Base-by-base conservation (phyloP, 1,284 basidiomycete species). In the Ustilago tritici region DNA sequence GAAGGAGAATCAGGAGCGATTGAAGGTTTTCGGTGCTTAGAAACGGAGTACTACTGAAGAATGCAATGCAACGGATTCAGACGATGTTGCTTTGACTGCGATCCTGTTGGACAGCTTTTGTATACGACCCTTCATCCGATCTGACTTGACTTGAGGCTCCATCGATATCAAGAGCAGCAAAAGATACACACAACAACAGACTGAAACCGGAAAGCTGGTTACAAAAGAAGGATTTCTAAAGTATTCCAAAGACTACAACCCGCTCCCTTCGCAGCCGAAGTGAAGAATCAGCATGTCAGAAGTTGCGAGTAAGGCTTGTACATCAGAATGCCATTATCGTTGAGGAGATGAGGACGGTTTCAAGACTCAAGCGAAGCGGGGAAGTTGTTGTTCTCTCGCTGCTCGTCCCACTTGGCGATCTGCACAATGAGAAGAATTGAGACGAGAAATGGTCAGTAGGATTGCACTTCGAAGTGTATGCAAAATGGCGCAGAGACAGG, bases 341-440 rank as follows among this genome's bases (percentile, higher is more conserved):
- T 53, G 35, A 28, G 4, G 17, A 8, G 31, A n/a, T 53, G 56
- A 35, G 4, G 31, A 35, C 11, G 53, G 40, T 15, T 23, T 79
- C 62, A 85, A 43, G 80, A 80, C 49, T 84, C 81, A 40, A 85
- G 81, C 49, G 81, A 82, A 49, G 78, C 82, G n/a, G 84, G 82
- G 79, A 85, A 85, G 50, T 66, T 60, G 77, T 74, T 78, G 71
- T 78, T 76, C 66, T 85, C 84, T 38, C 84, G 71, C 76, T 85
- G 84, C 75, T 85, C 84, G 71, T 85, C 81, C 84, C 84, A 85
- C 75, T 82, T 85, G 57, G 77, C 81, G 50, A 85, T 76, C 84
- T 78, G 79, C 40, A 56, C 19, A 34, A 3, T 19, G 43, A 11
- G 32, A 31, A 36, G 12, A 5, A 36, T 40, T 12, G 19, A 35